Percentiles rank a stretch among this genome's conserved stretches.
Conservation (phyloP, 2,329 filamentous ascomycete species). For the Erysiphe pulchra region DNA sequence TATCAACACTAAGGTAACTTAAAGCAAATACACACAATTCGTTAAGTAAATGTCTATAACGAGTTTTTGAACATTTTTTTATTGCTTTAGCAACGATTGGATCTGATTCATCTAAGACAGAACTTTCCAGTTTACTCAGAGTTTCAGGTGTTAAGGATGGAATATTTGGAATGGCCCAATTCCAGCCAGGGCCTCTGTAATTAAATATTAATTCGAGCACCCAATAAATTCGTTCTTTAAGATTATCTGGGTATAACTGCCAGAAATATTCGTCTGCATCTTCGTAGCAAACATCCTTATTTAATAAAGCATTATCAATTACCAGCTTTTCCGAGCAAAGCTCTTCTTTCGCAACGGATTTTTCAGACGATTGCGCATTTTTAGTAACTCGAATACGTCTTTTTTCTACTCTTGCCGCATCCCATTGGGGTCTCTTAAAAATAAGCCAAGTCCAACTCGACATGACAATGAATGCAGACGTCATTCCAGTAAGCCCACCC, state of each 20-base stretch:
- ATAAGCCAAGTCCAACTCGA: conserved; percentile 24
- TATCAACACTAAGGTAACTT: conserved; percentile 43
- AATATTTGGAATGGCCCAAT: conserved; percentile 24
- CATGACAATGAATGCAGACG: conserved; percentile 24
- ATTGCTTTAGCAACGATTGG: conserved; percentile 19
- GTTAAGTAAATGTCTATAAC: conserved; percentile 19
- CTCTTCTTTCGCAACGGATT: not conserved
- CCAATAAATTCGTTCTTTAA: conserved; percentile 27
- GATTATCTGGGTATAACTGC: conserved; percentile 29
- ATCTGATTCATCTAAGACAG: conserved; percentile 15
- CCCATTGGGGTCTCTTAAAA: conserved; percentile 28
- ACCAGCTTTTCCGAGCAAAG: not conserved
- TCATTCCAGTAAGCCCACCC: conserved; percentile 24
- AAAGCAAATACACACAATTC: conserved; percentile 22
- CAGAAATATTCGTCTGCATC: conserved; percentile 26
- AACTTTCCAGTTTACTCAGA: conserved; percentile 15
- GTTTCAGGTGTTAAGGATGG: conserved; percentile 21
- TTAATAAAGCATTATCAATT: not conserved
- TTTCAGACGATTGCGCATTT: too few relatives aligned
- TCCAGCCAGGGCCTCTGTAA: conserved; percentile 33
- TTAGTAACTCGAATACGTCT: conserved; percentile 7
- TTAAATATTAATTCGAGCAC: conserved; percentile 25
- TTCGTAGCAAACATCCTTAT: not conserved
- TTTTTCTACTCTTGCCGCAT: conserved; percentile 20
- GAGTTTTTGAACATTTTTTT: conserved; percentile 18